These are phyloP conservation scores for Hyparrhenia diplandra DNA, from an alignment of 176 grass and related monocot genomes.

Conservation along the genomic window DNA sequence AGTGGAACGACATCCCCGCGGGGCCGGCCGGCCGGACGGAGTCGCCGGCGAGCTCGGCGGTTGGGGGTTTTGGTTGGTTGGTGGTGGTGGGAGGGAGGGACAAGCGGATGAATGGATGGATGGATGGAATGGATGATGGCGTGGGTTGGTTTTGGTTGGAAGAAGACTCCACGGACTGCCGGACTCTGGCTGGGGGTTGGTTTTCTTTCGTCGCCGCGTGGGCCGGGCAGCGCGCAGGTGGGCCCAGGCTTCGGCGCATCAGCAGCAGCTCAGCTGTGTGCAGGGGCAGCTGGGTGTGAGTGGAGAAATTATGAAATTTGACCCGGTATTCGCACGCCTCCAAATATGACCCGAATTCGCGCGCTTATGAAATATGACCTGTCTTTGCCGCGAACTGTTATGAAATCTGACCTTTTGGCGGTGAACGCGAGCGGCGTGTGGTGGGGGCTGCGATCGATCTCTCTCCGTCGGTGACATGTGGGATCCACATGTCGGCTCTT, in stretches of 20 bases:
- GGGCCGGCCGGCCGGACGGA: too few relatives aligned
- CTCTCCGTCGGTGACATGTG: too few relatives aligned
- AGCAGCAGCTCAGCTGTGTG: neutral
- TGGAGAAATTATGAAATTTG: too few relatives aligned
- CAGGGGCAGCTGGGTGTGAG: neutral
- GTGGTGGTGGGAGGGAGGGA: conserved; percentile 27
- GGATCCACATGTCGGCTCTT: too few relatives aligned
- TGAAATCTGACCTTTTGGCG: too few relatives aligned
- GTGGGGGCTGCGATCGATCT: too few relatives aligned
- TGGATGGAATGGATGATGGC: neutral
- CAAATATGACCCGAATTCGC: too few relatives aligned
- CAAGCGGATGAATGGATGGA: conserved; percentile 21
- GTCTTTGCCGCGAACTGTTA: too few relatives aligned
- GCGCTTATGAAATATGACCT: too few relatives aligned
- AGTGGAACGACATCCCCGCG: conserved; percentile 51
- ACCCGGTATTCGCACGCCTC: too few relatives aligned
- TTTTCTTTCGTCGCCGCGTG: conserved; percentile 10
- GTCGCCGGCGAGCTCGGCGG: conserved; percentile 13
- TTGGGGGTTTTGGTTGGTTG: conserved; percentile 41
- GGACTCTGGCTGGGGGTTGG: neutral
- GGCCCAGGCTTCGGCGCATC: too few relatives aligned
- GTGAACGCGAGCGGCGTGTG: too few relatives aligned
- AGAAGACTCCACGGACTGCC: neutral
- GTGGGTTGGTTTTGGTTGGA: conserved; percentile 5
- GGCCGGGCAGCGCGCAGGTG: neutral